These are phyloP conservation scores for Calonectria pseudoturangicola DNA, from an alignment of 2,329 filamentous ascomycete species.

Conservation along the genomic window DNA sequence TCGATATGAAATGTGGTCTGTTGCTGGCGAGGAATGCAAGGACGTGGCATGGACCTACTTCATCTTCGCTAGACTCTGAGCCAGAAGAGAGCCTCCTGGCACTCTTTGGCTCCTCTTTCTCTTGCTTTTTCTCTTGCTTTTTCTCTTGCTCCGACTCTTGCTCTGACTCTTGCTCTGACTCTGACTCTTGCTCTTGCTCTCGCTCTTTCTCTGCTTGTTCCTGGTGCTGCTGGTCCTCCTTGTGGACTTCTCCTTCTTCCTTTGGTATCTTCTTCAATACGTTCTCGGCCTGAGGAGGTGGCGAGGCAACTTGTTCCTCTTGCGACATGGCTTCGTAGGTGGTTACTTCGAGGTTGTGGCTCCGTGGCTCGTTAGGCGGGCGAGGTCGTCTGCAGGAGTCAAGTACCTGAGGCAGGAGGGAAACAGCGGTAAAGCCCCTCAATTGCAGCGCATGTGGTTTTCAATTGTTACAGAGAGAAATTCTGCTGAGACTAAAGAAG, in stretches of 20 bases:
- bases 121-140: neutral
- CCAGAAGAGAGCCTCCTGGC: conserved; percentile 55
- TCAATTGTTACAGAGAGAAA: conserved; percentile 35
- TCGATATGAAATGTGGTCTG: conserved; percentile 42
- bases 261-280: conserved; percentile 36
- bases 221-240: conserved; percentile 33
- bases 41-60: conserved; percentile 52
- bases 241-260: conserved; percentile 31
- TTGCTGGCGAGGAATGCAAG: conserved; percentile 45
- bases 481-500: conserved; percentile 36
- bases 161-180: no score
- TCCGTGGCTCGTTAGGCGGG: conserved; percentile 36
- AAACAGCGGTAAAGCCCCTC: conserved; percentile 48
- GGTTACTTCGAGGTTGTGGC: conserved; percentile 21
- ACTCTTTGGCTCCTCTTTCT: conserved; percentile 44
- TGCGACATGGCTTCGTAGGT: conserved; percentile 58
- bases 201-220: conserved; percentile 47
- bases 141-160: no score
- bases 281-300: conserved; percentile 44
- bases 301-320: conserved; percentile 55
- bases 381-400: conserved; percentile 37
- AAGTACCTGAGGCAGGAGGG: conserved; percentile 39
- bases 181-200: conserved; percentile 40
- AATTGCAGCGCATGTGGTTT: conserved; percentile 48
- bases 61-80: conserved; percentile 56